phyloP scores from a whole-genome alignment of 768 basidiomycete species.

The Scleroderma citrinum region DNA sequence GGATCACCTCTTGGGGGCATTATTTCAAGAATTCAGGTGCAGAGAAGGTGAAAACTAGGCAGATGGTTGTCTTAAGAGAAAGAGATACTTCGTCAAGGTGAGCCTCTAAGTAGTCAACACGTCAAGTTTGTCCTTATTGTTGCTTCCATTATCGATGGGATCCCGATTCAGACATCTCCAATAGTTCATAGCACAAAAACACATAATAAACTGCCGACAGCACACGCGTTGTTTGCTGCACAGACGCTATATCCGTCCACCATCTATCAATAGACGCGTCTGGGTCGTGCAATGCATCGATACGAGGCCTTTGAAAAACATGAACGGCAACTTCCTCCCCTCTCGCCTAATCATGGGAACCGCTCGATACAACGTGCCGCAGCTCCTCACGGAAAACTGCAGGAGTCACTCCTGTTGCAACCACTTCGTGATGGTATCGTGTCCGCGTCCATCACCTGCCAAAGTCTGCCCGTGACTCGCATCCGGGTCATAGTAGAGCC shows the following conservation, averaged over 20 bases:
- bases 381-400: background rate
- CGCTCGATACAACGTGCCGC: background rate
- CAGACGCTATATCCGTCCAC: background rate
- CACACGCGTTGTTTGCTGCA: background rate
- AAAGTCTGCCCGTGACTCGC: constrained; percentile 63
- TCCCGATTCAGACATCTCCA: background rate
- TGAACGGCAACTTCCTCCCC: background rate
- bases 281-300: background rate
- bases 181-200: background rate
- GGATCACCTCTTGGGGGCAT: constrained; percentile 38
- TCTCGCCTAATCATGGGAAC: background rate
- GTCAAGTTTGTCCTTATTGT: constrained; percentile 25
- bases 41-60: background rate
- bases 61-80: constrained; percentile 16
- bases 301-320: background rate
- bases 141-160: constrained; percentile 18
- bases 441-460: constrained; percentile 43
- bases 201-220: background rate
- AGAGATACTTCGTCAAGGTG: background rate
- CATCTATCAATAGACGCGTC: background rate
- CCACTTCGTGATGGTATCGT: constrained; percentile 60
- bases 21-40: background rate
- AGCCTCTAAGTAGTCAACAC: background rate
- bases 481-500: constrained; percentile 56
- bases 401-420: constrained; percentile 24